Conservation (phyloP, 495 filamentous ascomycete genomes). For the Penicillium roqueforti region DNA sequence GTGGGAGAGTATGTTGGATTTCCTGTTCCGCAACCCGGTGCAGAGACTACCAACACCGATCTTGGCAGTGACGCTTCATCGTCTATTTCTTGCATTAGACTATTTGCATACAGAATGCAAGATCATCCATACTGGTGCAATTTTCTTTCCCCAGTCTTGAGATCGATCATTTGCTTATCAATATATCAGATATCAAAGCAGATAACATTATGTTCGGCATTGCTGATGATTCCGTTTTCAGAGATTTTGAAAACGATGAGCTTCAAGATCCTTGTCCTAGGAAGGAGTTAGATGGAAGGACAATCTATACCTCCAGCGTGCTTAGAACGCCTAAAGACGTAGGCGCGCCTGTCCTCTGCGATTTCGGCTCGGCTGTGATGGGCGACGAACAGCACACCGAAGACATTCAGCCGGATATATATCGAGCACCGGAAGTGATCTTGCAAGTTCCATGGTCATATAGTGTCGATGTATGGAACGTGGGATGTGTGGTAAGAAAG, state of each 20-base stretch:
- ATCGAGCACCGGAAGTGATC: constrained; percentile 43
- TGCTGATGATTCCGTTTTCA: constrained; percentile 32
- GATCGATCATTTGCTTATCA: constrained; percentile 1
- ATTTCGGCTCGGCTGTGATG: constrained; percentile 24
- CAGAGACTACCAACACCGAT: constrained; percentile 22
- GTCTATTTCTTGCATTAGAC: constrained; percentile 41
- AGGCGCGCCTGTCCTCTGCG: constrained; percentile 22
- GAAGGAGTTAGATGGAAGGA: constrained; percentile 28
- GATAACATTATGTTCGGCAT: constrained; percentile 38
- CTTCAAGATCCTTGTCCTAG: constrained; percentile 28
- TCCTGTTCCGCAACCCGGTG: constrained; percentile 30
- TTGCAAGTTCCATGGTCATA: constrained; percentile 34
- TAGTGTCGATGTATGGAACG: constrained; percentile 42
- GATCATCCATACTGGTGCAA: constrained; percentile 40
- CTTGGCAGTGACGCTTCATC: constrained; percentile 23
- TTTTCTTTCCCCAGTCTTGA: neutral
- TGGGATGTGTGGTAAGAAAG: constrained; percentile 42
- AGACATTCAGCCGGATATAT: constrained; percentile 35
- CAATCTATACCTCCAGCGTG: constrained; percentile 25
- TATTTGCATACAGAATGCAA: constrained; percentile 46
- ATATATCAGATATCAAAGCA: constrained; percentile 33
- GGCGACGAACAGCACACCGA: constrained; percentile 16
- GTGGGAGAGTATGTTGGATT: constrained; percentile 38
- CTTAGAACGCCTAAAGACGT: constrained; percentile 17
- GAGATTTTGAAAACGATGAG: constrained; percentile 27